A percentile compares a stretch with the other conserved stretches of the same genome.
Conservation (phyloP, 2,329 filamentous ascomycete genomes). For the Alternaria arbusti region DNA sequence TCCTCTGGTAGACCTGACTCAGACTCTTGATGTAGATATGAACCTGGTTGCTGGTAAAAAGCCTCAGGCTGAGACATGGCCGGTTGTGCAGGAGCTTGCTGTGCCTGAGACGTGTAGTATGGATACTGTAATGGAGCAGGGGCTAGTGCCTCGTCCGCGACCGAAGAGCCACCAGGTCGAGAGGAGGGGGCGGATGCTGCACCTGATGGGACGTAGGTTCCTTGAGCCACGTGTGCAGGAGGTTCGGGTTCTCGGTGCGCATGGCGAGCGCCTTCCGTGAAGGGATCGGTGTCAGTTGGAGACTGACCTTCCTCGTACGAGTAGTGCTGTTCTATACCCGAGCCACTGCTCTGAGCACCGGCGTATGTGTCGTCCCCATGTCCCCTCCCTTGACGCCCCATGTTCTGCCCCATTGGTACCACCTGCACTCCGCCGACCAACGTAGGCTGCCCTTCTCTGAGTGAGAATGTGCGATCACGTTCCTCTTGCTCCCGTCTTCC, state of each 20-base stretch:
- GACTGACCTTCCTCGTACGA: conserved; percentile 59
- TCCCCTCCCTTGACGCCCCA: conserved; percentile 52
- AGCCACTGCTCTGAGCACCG: conserved; percentile 40
- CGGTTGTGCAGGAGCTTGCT: conserved; percentile 27
- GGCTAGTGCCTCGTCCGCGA: conserved; percentile 26
- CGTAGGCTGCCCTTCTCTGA: conserved; percentile 86
- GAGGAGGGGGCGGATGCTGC: conserved; percentile 26
- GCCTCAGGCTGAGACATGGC: conserved; percentile 44
- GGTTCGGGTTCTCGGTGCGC: conserved; percentile 40
- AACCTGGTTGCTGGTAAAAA: conserved; percentile 48
- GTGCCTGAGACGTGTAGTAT: conserved; percentile 28
- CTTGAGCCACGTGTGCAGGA: conserved; percentile 37
- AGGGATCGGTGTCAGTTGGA: conserved; percentile 68
- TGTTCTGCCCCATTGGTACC: conserved; percentile 83
- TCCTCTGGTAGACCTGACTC: conserved; percentile 38
- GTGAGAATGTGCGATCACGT: conserved; percentile 81
- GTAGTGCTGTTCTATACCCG: conserved; percentile 53
- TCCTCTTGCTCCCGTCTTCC: conserved; percentile 93
- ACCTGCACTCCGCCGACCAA: conserved; percentile 93
- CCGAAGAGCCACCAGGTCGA: conserved; percentile 23
- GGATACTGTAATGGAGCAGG: conserved; percentile 38
- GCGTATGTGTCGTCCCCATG: conserved; percentile 44
- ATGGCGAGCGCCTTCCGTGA: conserved; percentile 56
- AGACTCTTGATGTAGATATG: conserved; percentile 43
- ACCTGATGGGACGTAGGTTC: conserved; percentile 44